phyloP scores from a whole-genome alignment of 495 filamentous ascomycete species.

The Beverwykella pulmonaria region DNA sequence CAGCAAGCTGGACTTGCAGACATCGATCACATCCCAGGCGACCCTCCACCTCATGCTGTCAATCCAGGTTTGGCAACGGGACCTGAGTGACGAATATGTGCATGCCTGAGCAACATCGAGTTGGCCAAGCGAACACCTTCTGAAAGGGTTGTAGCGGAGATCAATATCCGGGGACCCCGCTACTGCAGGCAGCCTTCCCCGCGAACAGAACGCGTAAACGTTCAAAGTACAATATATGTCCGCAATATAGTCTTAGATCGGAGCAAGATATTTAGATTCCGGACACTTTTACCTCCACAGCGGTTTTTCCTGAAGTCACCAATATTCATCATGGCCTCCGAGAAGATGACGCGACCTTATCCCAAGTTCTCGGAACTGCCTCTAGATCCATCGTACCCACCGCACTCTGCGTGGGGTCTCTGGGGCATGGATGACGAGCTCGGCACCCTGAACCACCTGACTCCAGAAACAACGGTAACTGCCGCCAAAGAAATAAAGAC shows the following conservation, averaged over 20 bases:
- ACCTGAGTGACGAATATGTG: not conserved
- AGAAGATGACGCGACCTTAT: constrained; percentile 20
- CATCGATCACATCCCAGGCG: not conserved
- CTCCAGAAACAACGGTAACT: constrained; percentile 21
- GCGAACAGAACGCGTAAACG: not conserved
- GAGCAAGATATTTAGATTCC: too few relatives aligned
- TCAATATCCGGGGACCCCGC: constrained; percentile 25
- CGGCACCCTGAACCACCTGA: constrained; percentile 34
- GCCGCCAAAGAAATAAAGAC: constrained; percentile 36
- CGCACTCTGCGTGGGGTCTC: constrained; percentile 35
- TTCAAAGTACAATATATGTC: not conserved
- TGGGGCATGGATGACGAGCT: constrained; percentile 33
- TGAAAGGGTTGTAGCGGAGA: constrained; percentile 9
- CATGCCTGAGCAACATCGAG: not conserved
- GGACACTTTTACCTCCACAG: too few relatives aligned
- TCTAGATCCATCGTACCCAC: constrained; percentile 24
- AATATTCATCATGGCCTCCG: constrained; percentile 2
- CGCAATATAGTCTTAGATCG: not conserved
- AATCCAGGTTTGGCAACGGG: not conserved
- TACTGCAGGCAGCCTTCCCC: not conserved
- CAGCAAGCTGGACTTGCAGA: constrained; percentile 10
- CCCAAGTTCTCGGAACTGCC: constrained; percentile 33
- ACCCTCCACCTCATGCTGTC: not conserved
- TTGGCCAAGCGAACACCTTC: not conserved
- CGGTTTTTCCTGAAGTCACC: too few relatives aligned